Evolutionary conservation across 2,329 filamentous ascomycete species (phyloP).

Genomic region (Diaporthe batatas): DNA sequence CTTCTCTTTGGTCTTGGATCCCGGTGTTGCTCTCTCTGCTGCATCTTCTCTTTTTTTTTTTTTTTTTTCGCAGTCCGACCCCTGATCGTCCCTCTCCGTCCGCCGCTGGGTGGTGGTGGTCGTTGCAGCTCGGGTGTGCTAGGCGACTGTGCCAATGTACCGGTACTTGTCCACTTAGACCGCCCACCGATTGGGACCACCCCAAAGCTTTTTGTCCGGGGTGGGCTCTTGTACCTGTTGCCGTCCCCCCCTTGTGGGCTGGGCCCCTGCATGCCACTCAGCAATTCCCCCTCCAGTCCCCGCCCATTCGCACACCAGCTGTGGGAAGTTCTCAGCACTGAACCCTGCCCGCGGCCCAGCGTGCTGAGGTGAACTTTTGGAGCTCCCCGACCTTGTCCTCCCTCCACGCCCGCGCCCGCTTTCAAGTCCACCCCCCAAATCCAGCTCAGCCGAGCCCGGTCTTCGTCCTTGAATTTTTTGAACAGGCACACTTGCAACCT

Average conservation of each 20-base stretch:
- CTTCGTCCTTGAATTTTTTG: slow-evolving; percentile 43
- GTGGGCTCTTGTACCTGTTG: slow-evolving; percentile 34
- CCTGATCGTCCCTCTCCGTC: slow-evolving; percentile 12
- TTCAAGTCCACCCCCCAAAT: slow-evolving; percentile 31
- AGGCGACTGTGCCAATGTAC: slow-evolving; percentile 28
- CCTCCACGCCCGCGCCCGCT: slow-evolving; percentile 38
- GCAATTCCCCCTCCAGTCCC: slow-evolving; percentile 39
- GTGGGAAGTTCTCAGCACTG: slow-evolving; percentile 31
- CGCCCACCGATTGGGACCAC: slow-evolving; percentile 40
- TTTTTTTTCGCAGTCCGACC: slow-evolving; percentile 29
- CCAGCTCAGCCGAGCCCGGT: slow-evolving; percentile 32
- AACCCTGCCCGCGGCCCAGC: slow-evolving; percentile 22
- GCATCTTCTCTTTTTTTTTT: neutral
- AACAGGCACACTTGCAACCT: slow-evolving; percentile 33
- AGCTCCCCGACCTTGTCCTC: slow-evolving; percentile 38
- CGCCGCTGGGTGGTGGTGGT: neutral
- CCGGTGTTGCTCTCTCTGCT: slow-evolving; percentile 3
- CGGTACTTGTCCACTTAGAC: slow-evolving; percentile 33
- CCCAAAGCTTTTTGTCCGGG: slow-evolving; percentile 41
- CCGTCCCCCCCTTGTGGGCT: slow-evolving; percentile 15
- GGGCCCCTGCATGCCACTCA: slow-evolving; percentile 39
- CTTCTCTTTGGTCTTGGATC: neutral
- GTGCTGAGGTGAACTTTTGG: slow-evolving; percentile 39
- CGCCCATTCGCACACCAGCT: slow-evolving; percentile 25
- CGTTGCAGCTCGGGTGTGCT: slow-evolving; percentile 21